phyloP scores from a whole-genome alignment of 1,284 basidiomycete genomes.

The Lignosus rhinocerotis region DNA sequence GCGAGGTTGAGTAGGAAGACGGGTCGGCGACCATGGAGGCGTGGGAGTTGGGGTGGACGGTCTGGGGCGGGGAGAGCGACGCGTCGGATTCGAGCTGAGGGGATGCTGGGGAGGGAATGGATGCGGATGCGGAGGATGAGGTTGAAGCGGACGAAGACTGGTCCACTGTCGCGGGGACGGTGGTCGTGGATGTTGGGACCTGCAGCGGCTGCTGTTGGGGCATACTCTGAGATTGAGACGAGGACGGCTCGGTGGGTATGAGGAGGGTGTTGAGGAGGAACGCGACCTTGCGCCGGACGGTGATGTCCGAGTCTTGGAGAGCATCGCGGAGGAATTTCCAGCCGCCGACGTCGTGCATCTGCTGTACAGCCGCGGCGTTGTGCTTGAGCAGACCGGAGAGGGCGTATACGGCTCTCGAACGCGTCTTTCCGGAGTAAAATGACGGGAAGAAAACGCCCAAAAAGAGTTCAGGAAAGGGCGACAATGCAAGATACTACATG shows the following conservation, averaged over 20 bases:
- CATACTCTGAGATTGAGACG: conserved; percentile 5
- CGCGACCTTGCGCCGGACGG: conserved; percentile 79
- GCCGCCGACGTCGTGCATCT: conserved; percentile 61
- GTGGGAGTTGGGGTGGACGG: conserved; percentile 67
- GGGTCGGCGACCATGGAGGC: conserved; percentile 55
- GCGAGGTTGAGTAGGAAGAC: conserved; percentile 40
- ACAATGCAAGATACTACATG: conserved; percentile 67
- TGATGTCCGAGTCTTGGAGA: conserved; percentile 76
- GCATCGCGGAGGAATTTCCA: conserved; percentile 69
- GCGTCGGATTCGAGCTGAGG: neutral
- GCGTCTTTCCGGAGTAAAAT: conserved; percentile 48
- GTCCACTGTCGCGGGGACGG: conserved; percentile 3
- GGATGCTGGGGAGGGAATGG: conserved; percentile 46
- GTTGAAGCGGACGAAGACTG: conserved; percentile 6
- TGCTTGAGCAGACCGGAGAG: conserved; percentile 87
- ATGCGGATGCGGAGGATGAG: conserved; percentile 20
- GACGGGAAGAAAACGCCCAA: conserved; percentile 63
- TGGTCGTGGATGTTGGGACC: conserved; percentile 7
- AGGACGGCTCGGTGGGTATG: conserved; percentile 45
- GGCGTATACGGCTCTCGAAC: conserved; percentile 87
- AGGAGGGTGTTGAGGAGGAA: conserved; percentile 86
- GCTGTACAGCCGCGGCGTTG: conserved; percentile 65
- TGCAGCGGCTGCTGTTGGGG: conserved; percentile 10
- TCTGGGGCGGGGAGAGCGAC: conserved; percentile 34
- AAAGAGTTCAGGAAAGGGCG: conserved; percentile 70